Base-by-base conservation (phyloP, 2,329 filamentous ascomycete genomes). In the Lithohypha guttulata region DNA sequence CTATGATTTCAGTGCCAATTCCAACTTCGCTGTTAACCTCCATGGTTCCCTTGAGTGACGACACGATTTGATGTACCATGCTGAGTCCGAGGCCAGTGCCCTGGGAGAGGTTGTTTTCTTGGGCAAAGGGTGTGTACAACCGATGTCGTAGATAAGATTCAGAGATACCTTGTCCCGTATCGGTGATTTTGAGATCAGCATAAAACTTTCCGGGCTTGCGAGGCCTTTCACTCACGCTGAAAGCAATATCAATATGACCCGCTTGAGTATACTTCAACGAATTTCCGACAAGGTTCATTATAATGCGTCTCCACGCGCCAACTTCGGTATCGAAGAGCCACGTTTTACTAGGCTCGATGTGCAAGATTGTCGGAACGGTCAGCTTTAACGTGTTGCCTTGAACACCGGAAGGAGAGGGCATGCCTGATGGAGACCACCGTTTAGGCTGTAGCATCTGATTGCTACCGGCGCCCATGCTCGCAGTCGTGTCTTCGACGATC, bases 101-200 rank as follows among this genome's bases (percentile, higher is more conserved):
- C 3, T 59, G 68, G 0, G 70, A 64, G 1, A 83, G 55, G 0
- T 63, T 57, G 33, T 81, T 68, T 49, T 83, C 79, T 45, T 84
- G 79, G 0, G 61, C 57, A 40, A 64, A 64, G 1, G 61, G 74
- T 0, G 69, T 73, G 51, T 77, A 84, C 0, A 82, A 56, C 10
- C 69, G 66, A 6, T 72, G 68, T 14, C 69, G 64, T 8, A 81
- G 58, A 46, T 75, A 84, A 7, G 79, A 72, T 4, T 71, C 62
- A 0, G 69, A 69, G 22, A 84, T 84, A 1, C 79, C 80, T 30
- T 68, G 68, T 1, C 79, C 80, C 0, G 79, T 78, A 48, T 84
- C 79, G 0, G 64, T 62, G 1, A 84, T 69, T 0, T 63, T 70
- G 11, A 73, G 41, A n/a, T 36, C 34, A 7, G 34, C 34, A 0